Percentiles rank a stretch among this genome's conserved stretches.
phyloP scores from a whole-genome alignment of 2,329 filamentous ascomycete species.

The Teratosphaeriaceae sp. region DNA sequence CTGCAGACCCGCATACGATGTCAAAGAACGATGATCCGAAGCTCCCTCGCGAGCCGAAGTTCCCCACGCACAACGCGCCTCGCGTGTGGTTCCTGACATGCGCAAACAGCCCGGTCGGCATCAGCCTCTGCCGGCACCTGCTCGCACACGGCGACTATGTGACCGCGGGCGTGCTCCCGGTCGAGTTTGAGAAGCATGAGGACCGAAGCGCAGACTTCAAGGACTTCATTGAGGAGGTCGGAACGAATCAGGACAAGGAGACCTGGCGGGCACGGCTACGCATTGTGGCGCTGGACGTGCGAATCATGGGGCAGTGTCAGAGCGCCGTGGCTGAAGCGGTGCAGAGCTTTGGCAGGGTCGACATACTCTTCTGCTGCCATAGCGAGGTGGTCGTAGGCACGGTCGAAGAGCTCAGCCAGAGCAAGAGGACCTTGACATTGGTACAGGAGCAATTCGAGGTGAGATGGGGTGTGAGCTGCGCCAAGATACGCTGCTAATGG shows the following conservation, averaged over 20 bases:
- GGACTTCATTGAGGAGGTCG: constrained; percentile 60
- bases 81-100: constrained; percentile 91
- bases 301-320: constrained; percentile 64
- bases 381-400: constrained; percentile 86
- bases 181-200: constrained; percentile 66
- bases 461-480: too few relatives aligned
- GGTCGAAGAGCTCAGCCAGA: constrained; percentile 80
- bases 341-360: constrained; percentile 74
- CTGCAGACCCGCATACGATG: too few relatives aligned
- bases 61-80: constrained; percentile 58
- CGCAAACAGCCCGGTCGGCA: constrained; percentile 75
- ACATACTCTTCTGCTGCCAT: constrained; percentile 84
- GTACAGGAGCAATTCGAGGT: constrained; percentile 82
- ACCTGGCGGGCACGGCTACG: constrained; percentile 75
- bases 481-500: too few relatives aligned
- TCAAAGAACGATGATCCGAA: constrained; percentile 13
- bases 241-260: constrained; percentile 46
- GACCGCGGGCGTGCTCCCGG: constrained; percentile 72
- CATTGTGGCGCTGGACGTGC: constrained; percentile 53
- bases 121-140: constrained; percentile 72
- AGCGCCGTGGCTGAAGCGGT: constrained; percentile 83
- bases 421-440: constrained; percentile 64
- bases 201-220: constrained; percentile 70
- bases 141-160: constrained; percentile 90
- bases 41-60: constrained; percentile 39